Conservation (phyloP, 2,329 filamentous ascomycete species). For the Sclerotinia minor region DNA sequence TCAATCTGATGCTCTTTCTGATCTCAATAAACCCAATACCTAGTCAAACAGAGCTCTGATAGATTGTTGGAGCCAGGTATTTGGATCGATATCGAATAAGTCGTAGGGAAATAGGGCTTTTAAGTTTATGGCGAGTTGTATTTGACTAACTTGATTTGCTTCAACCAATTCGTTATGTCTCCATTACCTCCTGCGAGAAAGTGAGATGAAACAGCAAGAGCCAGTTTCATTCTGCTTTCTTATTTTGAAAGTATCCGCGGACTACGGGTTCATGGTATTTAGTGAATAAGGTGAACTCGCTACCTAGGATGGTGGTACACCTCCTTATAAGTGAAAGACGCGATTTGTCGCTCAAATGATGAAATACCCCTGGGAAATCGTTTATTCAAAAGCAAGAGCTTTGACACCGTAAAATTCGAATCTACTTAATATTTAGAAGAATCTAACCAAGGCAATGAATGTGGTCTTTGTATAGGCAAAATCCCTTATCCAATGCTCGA, state of each 20-base stretch:
- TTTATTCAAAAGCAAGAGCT: neutral
- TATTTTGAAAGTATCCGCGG: neutral
- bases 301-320: neutral
- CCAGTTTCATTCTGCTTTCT: too few species aligned
- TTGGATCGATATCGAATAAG: neutral
- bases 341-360: neutral
- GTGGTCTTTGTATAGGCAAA: too few species aligned
- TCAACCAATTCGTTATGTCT: neutral
- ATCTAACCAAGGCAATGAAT: too few species aligned
- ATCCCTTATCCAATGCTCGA: too few species aligned
- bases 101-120: neutral
- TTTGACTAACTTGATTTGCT: neutral
- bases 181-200: too few species aligned
- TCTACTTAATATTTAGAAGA: neutral
- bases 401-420: neutral
- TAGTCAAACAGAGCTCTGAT: neutral
- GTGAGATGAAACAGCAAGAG: neutral
- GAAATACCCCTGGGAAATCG: neutral
- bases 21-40: too few species aligned
- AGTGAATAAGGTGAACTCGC: neutral
- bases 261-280: neutral
- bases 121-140: neutral
- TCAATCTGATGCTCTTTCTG: too few species aligned
- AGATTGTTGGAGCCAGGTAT: too few species aligned
- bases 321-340: neutral